These are phyloP conservation scores for Haplographium delicatum DNA, from an alignment of 495 filamentous ascomycete genomes.

Conservation along the genomic window DNA sequence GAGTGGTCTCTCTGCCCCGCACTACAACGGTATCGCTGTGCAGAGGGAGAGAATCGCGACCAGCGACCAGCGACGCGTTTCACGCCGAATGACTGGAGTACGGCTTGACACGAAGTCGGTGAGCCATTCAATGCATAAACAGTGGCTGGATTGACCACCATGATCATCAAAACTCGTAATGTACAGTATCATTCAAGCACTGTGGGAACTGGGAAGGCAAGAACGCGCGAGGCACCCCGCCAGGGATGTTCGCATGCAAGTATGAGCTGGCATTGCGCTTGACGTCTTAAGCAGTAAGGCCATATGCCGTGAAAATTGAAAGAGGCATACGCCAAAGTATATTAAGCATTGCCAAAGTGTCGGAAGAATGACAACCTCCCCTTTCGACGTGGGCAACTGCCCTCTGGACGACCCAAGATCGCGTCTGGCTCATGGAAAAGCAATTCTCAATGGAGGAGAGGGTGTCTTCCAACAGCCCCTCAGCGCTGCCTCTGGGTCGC, in stretches of 20 bases:
- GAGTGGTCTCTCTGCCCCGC: slow-evolving; percentile 25
- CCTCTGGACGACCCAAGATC: no score
- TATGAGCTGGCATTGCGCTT: slow-evolving; percentile 86
- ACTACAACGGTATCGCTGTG: slow-evolving; percentile 21
- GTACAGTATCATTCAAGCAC: slow-evolving; percentile 14
- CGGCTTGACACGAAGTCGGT: slow-evolving; percentile 53
- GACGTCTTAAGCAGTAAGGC: slow-evolving; percentile 55
- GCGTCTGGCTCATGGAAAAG: no score
- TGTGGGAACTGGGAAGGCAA: slow-evolving; percentile 5
- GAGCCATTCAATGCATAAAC: slow-evolving; percentile 49
- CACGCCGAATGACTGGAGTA: slow-evolving; percentile 42
- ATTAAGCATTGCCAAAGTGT: slow-evolving; percentile 23
- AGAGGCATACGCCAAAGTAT: slow-evolving; percentile 31
- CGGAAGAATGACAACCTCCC: slow-evolving; percentile 3
- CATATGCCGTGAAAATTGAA: slow-evolving; percentile 47
- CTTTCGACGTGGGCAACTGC: no score
- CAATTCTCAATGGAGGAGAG: neutral
- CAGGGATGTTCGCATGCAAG: slow-evolving; percentile 61
- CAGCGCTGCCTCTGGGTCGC: neutral
- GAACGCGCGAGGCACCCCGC: slow-evolving; percentile 38
- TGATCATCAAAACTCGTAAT: slow-evolving; percentile 11
- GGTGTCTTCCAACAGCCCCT: neutral
- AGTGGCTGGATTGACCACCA: slow-evolving; percentile 21
- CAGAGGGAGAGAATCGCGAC: slow-evolving; percentile 12
- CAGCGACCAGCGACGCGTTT: slow-evolving; percentile 11